Conservation (phyloP, 2,329 filamentous ascomycete genomes). For the Aspergillus hortae region DNA sequence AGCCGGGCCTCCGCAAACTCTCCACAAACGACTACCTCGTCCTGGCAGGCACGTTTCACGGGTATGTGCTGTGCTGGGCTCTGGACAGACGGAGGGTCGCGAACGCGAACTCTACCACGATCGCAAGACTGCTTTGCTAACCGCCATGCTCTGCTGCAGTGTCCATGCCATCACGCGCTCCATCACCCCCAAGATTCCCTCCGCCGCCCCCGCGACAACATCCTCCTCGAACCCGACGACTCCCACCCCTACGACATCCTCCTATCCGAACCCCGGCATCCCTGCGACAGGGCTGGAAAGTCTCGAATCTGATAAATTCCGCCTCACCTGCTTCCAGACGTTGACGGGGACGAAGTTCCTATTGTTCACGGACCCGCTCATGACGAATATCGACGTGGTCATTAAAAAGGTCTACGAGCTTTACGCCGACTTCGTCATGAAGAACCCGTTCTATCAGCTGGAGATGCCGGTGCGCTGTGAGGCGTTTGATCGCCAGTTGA, state of each 20-base stretch:
- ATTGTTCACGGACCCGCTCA: constrained; percentile 86
- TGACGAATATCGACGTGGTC: constrained; percentile 77
- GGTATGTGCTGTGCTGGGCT: constrained; percentile 49
- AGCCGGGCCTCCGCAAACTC: constrained; percentile 80
- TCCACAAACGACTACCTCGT: constrained; percentile 96
- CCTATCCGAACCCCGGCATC: constrained; percentile 30
- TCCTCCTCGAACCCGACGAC: constrained; percentile 18
- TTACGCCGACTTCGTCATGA: constrained; percentile 97
- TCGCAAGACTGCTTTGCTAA: not conserved
- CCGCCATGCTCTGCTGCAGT: constrained; percentile 26
- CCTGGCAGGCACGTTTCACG: constrained; percentile 94
- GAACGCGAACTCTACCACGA: not conserved
- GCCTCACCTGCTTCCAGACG: constrained; percentile 93
- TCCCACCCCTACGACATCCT: constrained; percentile 22
- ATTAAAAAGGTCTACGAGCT: constrained; percentile 87
- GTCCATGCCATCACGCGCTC: constrained; percentile 63
- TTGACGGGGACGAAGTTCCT: constrained; percentile 93
- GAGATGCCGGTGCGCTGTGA: constrained; percentile 98
- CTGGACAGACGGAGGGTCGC: too few species aligned
- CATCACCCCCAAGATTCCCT: constrained; percentile 45
- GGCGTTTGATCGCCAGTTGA: constrained; percentile 83
- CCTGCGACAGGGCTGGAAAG: constrained; percentile 72
- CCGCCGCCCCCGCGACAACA: constrained; percentile 32
- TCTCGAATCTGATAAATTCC: constrained; percentile 89
- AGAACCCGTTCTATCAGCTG: constrained; percentile 97